phyloP scores from a whole-genome alignment of 2,329 filamentous ascomycete genomes.

The Blastomyces silverae region DNA sequence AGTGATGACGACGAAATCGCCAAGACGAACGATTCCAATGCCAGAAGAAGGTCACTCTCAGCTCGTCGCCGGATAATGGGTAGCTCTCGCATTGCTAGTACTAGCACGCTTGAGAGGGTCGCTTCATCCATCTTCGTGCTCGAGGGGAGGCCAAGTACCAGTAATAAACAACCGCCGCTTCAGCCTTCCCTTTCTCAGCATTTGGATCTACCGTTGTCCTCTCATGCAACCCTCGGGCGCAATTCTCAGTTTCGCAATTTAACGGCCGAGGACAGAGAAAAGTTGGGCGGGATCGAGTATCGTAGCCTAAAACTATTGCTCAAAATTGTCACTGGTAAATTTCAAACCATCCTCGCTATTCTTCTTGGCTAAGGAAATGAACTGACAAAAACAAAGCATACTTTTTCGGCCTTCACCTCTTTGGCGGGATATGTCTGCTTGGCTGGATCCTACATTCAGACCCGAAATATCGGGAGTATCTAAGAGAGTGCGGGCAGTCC shows the following conservation, averaged over 20 bases:
- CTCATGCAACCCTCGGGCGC: conserved; percentile 41
- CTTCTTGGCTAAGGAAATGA: neutral
- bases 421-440: conserved; percentile 46
- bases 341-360: conserved; percentile 14
- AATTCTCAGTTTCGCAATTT: conserved; percentile 46
- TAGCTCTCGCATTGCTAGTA: conserved; percentile 25
- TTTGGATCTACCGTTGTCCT: conserved; percentile 38
- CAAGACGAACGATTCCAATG: conserved; percentile 9
- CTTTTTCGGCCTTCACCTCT: conserved; percentile 42
- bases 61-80: conserved; percentile 9
- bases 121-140: conserved; percentile 40
- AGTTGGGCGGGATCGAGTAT: conserved; percentile 50
- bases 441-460: conserved; percentile 43
- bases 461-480: conserved; percentile 38
- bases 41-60: conserved; percentile 9
- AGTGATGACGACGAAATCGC: conserved; percentile 8
- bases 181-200: conserved; percentile 20
- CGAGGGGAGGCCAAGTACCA: conserved; percentile 21
- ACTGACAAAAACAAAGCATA: conserved; percentile 33
- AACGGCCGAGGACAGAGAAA: conserved; percentile 38
- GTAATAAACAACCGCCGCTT: conserved; percentile 16
- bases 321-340: conserved; percentile 41
- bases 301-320: conserved; percentile 46
- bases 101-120: conserved; percentile 36
- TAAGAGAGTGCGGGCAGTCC: conserved; percentile 43